Evolutionary conservation across 257 asterid genomes (phyloP).

Genomic region (Forsythia viridissima): DNA sequence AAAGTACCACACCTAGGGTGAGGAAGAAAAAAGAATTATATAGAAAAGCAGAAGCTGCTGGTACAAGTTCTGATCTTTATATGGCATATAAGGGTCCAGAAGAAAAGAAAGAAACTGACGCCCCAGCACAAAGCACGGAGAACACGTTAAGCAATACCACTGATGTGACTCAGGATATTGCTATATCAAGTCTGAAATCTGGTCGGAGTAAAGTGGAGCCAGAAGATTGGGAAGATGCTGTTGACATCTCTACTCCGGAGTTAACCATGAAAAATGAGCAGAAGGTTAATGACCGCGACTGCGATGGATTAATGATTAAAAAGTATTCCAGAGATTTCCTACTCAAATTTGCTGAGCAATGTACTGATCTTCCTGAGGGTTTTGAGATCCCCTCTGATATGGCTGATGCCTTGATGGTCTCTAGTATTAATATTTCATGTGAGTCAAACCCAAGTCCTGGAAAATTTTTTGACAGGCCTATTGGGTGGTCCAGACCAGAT

Average conservation of each 20-base stretch:
- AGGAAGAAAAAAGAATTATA: conserved; percentile 49
- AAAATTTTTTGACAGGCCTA: conserved; percentile 56
- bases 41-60: conserved; percentile 77
- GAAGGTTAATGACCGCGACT: conserved; percentile 41
- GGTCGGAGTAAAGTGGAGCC: conserved; percentile 61
- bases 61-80: conserved; percentile 81
- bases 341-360: conserved; percentile 67
- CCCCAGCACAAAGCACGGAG: conserved; percentile 38
- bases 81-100: conserved; percentile 92
- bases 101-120: conserved; percentile 59
- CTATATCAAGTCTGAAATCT: conserved; percentile 34
- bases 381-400: conserved; percentile 51
- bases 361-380: conserved; percentile 62
- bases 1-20: conserved; percentile 37
- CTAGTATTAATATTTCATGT: conserved; percentile 32
- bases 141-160: conserved; percentile 37
- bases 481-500: conserved; percentile 52
- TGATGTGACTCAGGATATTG: conserved; percentile 40
- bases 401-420: conserved; percentile 43
- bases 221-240: conserved; percentile 99
- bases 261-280: conserved; percentile 42
- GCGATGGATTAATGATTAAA: conserved; percentile 45
- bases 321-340: conserved; percentile 86
- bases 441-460: conserved; percentile 54
- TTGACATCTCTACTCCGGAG: conserved; percentile 71